Evolutionary conservation across 2,329 filamentous ascomycete genomes (phyloP), one percentile per base, ranked within the genome.

Genomic region (Magnaporthales sp.): DNA sequence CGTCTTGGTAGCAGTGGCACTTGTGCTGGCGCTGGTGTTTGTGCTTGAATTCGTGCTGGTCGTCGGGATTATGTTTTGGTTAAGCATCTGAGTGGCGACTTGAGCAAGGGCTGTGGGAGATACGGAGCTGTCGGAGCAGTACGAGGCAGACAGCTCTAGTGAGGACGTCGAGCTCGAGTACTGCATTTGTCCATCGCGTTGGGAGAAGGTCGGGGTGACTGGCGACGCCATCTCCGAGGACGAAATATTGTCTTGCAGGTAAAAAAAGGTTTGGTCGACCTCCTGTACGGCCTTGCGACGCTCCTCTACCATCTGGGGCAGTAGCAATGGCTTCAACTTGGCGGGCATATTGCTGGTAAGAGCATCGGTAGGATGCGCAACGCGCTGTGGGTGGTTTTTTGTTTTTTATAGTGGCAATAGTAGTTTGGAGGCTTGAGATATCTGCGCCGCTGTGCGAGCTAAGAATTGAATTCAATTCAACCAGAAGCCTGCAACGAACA

Each of bases 111-210:
- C 24, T 31, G 31, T 31, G 15, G 62, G 89, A 68, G 83, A 89
- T 66, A 82, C 89, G 69, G 77, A 78, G 73, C 78, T 78, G 71
- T 88, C 87, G 68, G 75, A 75, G 71, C 78, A 78, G 0, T 69
- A 65, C 3, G 72, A 72, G 3, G 70, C 66, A 1, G 70, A 80
- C 9, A 91, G 82, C 67, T 91, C 89, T 67, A 92, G 81, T 5
- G 93, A 96, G 1, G 93, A 96, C 30, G 85, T 84, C 0, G 92
- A 95, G 78, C 91, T 94, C 0, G 84, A 82, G 69, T 83, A 86
- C 29, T 84, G 80, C 62, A 85, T 73, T 69, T 87, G 84, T 4
- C 83, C 82, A 64, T 88, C 77, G 64, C 72, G 71, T 60, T 72
- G 72, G 3, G 84, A 89, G 73, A 90, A 91, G 22, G 88, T 91